Conservation (phyloP, 495 filamentous ascomycete genomes). For the Aspergillus nidulans region DNA sequence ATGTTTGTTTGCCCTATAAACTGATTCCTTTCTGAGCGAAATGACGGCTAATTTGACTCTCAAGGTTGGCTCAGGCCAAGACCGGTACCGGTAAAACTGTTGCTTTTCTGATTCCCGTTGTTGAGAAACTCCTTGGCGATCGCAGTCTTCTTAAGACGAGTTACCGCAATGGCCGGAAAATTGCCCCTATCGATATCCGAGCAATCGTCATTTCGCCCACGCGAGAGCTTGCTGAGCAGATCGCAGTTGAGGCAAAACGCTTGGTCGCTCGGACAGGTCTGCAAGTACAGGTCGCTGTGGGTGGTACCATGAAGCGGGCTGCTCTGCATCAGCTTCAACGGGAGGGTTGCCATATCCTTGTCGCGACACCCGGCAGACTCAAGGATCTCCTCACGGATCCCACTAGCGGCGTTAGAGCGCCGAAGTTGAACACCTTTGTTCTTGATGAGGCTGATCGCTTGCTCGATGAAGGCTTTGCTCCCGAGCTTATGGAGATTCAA, state of each 20-base stretch:
- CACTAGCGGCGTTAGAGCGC: slow-evolving; percentile 59
- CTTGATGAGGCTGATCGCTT: slow-evolving; percentile 94
- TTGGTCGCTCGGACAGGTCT: slow-evolving; percentile 63
- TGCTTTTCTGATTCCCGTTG: slow-evolving; percentile 71
- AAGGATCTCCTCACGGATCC: slow-evolving; percentile 77
- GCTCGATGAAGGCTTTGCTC: slow-evolving; percentile 83
- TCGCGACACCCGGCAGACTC: slow-evolving; percentile 87
- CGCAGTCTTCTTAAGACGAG: slow-evolving; percentile 31
- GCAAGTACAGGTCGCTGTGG: slow-evolving; percentile 80
- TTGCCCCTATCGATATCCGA: slow-evolving; percentile 62
- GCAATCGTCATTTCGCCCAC: slow-evolving; percentile 92
- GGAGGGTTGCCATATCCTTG: slow-evolving; percentile 81
- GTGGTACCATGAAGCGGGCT: slow-evolving; percentile 69
- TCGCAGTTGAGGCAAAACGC: slow-evolving; percentile 74
- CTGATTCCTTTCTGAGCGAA: neutral
- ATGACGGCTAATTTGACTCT: slow-evolving; percentile 20
- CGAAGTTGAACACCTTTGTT: slow-evolving; percentile 73
- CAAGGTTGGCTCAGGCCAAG: slow-evolving; percentile 80
- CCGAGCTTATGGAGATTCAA: slow-evolving; percentile 69
- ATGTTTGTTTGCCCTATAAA: slow-evolving; percentile 50
- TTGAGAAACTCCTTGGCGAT: slow-evolving; percentile 67
- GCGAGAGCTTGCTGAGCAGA: slow-evolving; percentile 92
- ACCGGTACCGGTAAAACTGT: slow-evolving; percentile 88
- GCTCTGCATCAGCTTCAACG: slow-evolving; percentile 59
- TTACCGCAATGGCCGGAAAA: slow-evolving; percentile 1